phyloP scores from a whole-genome alignment of 1,284 basidiomycete species.

The Apiotrichum domesticum region DNA sequence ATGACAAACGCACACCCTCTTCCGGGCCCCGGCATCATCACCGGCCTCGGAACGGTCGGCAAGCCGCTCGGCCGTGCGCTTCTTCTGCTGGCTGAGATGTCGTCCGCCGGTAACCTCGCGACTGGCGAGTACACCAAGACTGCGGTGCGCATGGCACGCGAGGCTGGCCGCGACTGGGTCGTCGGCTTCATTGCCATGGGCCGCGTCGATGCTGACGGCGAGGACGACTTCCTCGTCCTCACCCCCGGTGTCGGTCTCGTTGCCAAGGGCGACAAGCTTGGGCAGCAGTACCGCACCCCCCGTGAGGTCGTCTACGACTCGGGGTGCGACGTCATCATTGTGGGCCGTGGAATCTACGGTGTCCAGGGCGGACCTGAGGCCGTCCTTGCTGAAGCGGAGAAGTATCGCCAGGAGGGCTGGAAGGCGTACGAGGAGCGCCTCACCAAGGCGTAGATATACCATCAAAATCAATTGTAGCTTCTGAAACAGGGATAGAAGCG shows the following conservation, averaged over 20 bases:
- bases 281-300: constrained; percentile 95
- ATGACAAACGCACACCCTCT: constrained; percentile 95
- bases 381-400: constrained; percentile 66
- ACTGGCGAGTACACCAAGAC: constrained; percentile 76
- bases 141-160: constrained; percentile 78
- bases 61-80: constrained; percentile 77
- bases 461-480: not conserved
- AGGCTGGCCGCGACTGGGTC: constrained; percentile 70
- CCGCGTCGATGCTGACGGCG: constrained; percentile 62
- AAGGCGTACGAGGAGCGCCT: constrained; percentile 66
- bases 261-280: constrained; percentile 75
- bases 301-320: constrained; percentile 71
- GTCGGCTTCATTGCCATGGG: constrained; percentile 91
- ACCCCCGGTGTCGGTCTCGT: constrained; percentile 92
- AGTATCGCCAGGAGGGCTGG: constrained; percentile 86
- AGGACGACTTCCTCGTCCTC: constrained; percentile 80
- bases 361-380: constrained; percentile 55
- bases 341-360: constrained; percentile 91
- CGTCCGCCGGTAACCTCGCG: constrained; percentile 79
- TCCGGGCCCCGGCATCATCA: constrained; percentile 87
- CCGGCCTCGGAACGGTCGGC: constrained; percentile 80
- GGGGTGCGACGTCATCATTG: constrained; percentile 97
- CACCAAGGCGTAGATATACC: constrained; percentile 10
- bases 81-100: constrained; percentile 94
- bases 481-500: not conserved